Percentiles rank a stretch among this genome's conserved stretches.
These are phyloP conservation scores for Penicillium sp. DNA, from an alignment of 2,329 filamentous ascomycete genomes.

Conservation along the genomic window DNA sequence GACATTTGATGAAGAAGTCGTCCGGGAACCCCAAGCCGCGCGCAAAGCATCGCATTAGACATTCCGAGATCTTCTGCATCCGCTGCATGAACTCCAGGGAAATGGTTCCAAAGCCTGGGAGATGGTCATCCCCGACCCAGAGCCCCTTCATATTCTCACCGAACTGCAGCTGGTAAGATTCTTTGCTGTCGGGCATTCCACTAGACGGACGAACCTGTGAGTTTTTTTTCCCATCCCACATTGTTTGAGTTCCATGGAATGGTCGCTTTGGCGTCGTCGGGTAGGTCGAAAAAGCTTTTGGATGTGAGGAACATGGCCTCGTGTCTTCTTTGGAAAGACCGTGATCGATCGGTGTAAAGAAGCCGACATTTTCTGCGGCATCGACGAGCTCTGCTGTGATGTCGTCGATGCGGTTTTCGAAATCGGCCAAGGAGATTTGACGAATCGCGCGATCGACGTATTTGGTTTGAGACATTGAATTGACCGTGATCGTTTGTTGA, in stretches of 20 bases:
- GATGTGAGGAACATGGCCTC: conserved; percentile 51
- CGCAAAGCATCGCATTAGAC: conserved; percentile 57
- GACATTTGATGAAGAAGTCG: conserved; percentile 53
- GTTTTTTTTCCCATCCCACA: conserved; percentile 58
- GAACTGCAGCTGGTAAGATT: conserved; percentile 61
- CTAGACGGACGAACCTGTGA: conserved; percentile 58
- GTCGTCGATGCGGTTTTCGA: conserved; percentile 49
- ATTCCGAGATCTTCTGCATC: conserved; percentile 51
- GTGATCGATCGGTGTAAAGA: conserved; percentile 56
- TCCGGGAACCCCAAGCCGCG: conserved; percentile 54
- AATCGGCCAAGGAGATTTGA: conserved; percentile 53
- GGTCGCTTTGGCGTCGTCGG: conserved; percentile 49
- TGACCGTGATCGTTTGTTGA: neutral
- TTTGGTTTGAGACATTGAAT: conserved; percentile 27
- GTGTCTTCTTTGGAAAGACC: conserved; percentile 47
- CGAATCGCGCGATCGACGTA: conserved; percentile 47
- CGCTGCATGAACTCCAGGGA: conserved; percentile 53
- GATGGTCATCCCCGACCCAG: conserved; percentile 49
- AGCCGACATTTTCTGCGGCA: conserved; percentile 57
- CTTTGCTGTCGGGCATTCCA: conserved; percentile 56
- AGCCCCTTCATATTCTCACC: conserved; percentile 50
- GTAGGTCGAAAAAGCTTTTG: conserved; percentile 52
- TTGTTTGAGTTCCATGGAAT: conserved; percentile 55
- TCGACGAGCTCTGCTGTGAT: conserved; percentile 51
- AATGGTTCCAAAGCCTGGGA: conserved; percentile 48